Base-by-base conservation (phyloP, 768 basidiomycete genomes). In the Leccinum disarticulatum region DNA sequence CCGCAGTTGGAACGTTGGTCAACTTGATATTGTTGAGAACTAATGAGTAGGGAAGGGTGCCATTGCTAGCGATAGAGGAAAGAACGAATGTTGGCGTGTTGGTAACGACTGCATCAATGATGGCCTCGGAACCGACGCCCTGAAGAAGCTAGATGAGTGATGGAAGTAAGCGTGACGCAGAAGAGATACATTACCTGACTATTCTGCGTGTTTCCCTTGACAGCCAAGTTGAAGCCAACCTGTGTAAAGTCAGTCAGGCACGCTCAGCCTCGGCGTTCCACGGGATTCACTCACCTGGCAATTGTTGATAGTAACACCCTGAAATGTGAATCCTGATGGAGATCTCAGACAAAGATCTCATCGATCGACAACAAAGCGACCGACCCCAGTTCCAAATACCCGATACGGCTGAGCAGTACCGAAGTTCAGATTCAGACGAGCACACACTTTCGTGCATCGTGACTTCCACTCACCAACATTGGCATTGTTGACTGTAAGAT, bases 401-500 rank as follows among this genome's bases (percentile, higher is more conserved):
- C 48, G 63, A 70, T 36, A 74, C 46, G 22, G 72, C 73, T 74
- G n/a, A 4, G 13, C 13, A 57, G 52, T 17, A 31, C n/a, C n/a
- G 27, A 27, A 27, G 3, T 43, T 70, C 6, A 63, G 27, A 11
- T 31, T 70, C 9, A 63, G 30, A 14, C 33, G 25, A 11, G 11
- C 30, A 14, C 19, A 31, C 11, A 41, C 17, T 41, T n/a, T 41
- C 17, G 38, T 41, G 9, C 17, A 43, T 43, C 17, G n/a, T 43
- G 4, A 52, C 31, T 10, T 51, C 4, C 6, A 52, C 68, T 60
- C 58, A 77, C 78, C 79, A 55, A 70, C 69, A 7, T 76, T 62
- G 25, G 80, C 78, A 62, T 82, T 80, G 65, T 80, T 81, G 38
- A 83, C 68, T 1, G 80, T 83, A 56, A 87, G 71, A 65, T 87